Base-by-base conservation (phyloP, 495 filamentous ascomycete genomes). In the Penicillium egyptiacum region DNA sequence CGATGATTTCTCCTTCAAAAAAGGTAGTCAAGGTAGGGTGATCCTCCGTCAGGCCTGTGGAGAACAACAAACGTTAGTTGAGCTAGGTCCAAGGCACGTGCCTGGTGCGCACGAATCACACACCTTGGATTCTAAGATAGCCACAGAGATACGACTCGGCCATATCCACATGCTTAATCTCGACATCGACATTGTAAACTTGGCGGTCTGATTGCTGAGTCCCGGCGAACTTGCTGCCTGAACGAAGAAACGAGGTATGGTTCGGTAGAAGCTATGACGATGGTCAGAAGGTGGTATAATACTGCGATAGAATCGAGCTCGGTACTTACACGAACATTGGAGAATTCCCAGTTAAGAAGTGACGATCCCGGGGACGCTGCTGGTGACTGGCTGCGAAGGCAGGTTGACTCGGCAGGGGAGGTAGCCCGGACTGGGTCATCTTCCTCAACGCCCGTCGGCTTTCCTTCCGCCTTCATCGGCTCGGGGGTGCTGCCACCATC, bases 1-100 rank as follows among this genome's bases (percentile, higher is more conserved):
- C 95, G 60, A 99, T 97, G 40, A 99, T 96, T 76, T 99, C 95
- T 61, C 93, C 95, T 75, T 97, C 92, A 63, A 99, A 99, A 68
- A 95, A 99, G 3, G 95, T 99, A 2, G 92, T 98, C 41, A 99
- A 74, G 28, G 93, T 97, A 35, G 93, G 92, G 70, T 98, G 92
- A 72, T 97, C 91, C 68, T 94, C 87, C 2, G 95, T 98, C 14
- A 99, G 79, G 39, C 94, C 93, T 98, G 43, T 43, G 28, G 45
- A 30, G 14, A 37, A 55, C 10, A 35, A 25, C 48, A 45, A 33
- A 28, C 12, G 43, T 55, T 37, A 53, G 54, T 58, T 52, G 59
- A 43, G 43, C n/a, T 37, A 39, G 37, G 19, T 46, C 53, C 72
- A 35, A 78, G 62, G 52, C 26, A 22, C 48, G 49, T 33, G 22